A percentile compares a stretch with the other conserved stretches of the same genome.
These are phyloP conservation scores for Candida stauntonica DNA, from an alignment of 805 yeast genomes.

Conservation along the genomic window DNA sequence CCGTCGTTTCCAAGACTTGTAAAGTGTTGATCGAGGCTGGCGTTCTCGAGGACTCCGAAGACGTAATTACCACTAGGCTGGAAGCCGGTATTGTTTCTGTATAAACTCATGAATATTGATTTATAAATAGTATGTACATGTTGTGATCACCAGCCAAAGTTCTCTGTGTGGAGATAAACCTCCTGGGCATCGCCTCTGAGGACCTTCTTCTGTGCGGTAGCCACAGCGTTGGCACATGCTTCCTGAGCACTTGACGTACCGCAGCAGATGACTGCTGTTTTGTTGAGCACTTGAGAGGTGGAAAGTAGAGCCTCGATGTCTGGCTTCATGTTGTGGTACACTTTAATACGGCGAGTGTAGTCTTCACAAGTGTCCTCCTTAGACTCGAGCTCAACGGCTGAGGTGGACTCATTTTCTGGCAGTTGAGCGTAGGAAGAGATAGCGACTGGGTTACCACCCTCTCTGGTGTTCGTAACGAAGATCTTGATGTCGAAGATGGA, in stretches of 20 bases:
- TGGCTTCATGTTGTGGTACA: conserved; percentile 18
- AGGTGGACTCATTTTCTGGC: neutral
- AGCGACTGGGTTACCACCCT: conserved; percentile 1
- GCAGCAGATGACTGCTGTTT: conserved; percentile 41
- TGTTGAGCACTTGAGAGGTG: conserved; percentile 11
- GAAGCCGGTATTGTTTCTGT: conserved; percentile 9
- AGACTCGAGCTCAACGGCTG: neutral
- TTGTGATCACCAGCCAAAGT: conserved; percentile 38
- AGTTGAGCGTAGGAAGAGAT: neutral
- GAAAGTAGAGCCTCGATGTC: conserved; percentile 5
- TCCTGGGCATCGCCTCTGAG: conserved; percentile 33
- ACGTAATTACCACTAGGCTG: conserved; percentile 11
- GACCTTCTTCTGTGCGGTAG: conserved; percentile 37
- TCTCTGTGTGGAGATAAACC: conserved; percentile 47
- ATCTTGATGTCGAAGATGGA: conserved; percentile 21
- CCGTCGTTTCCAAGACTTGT: conserved; percentile 14
- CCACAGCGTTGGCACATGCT: conserved; percentile 36
- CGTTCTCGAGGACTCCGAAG: conserved; percentile 15
- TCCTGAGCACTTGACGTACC: conserved; percentile 41
- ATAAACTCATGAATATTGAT: too few species aligned
- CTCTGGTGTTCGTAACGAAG: conserved; percentile 28
- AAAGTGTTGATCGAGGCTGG: conserved; percentile 18
- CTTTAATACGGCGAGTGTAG: conserved; percentile 1
- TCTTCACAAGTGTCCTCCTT: conserved; percentile 1
- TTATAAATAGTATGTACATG: conserved; percentile 1